phyloP scores from a whole-genome alignment of 2,329 filamentous ascomycete species.

The Cordyceps militaris region DNA sequence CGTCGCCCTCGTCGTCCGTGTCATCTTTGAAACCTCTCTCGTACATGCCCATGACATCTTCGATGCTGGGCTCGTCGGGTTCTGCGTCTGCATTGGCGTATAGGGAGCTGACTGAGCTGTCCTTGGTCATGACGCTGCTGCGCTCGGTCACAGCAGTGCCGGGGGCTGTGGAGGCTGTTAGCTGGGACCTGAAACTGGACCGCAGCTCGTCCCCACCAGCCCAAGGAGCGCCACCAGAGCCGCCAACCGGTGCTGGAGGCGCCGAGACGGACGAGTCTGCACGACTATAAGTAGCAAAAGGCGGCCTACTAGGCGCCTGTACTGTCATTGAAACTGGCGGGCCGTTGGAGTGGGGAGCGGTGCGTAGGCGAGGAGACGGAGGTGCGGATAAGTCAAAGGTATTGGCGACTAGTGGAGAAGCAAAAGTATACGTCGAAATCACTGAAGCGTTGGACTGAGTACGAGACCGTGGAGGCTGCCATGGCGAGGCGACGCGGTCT shows the following conservation, averaged over 20 bases:
- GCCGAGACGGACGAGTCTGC: conserved; percentile 34
- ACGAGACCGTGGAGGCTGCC: conserved; percentile 33
- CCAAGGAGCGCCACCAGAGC: conserved; percentile 35
- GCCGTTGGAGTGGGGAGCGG: conserved; percentile 19
- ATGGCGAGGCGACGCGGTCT: conserved; percentile 24
- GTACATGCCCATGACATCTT: conserved; percentile 66
- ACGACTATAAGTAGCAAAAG: conserved; percentile 21
- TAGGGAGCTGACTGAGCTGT: conserved; percentile 65
- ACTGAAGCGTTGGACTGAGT: conserved; percentile 42
- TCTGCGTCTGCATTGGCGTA: conserved; percentile 33
- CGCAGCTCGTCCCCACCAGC: conserved; percentile 45
- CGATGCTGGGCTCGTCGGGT: conserved; percentile 53
- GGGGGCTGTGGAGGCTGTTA: conserved; percentile 46
- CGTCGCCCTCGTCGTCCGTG: conserved; percentile 30
- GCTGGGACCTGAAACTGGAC: conserved; percentile 50
- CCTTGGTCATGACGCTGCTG: conserved; percentile 74
- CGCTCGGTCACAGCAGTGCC: conserved; percentile 68
- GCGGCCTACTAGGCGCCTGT: conserved; percentile 23
- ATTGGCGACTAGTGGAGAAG: conserved; percentile 31
- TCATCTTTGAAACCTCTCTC: conserved; percentile 52
- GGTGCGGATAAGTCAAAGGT: not conserved
- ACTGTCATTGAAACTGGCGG: conserved; percentile 26
- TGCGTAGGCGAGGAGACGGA: conserved; percentile 10
- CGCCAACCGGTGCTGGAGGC: conserved; percentile 28
- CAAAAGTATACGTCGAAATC: conserved; percentile 38